Percentiles rank a stretch among this genome's conserved stretches.
Conservation (phyloP, 805 yeast species). For the Monosporozyma solicola region DNA sequence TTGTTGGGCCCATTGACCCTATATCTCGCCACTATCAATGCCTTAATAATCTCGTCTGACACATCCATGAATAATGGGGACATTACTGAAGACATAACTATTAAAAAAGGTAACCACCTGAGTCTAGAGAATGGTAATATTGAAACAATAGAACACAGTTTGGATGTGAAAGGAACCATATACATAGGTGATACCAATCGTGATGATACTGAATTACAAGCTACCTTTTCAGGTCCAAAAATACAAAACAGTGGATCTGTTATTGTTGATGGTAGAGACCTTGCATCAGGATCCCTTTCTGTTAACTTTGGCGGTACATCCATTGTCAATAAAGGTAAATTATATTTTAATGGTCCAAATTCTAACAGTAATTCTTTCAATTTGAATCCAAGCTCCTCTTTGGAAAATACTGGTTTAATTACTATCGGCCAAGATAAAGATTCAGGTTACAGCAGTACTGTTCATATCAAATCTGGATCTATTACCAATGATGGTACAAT, state of each 20-base stretch:
- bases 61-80: neutral
- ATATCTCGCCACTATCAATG: neutral
- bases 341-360: slow-evolving; percentile 8
- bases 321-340: slow-evolving; percentile 8
- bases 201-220: slow-evolving; percentile 4
- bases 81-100: slow-evolving; percentile 1
- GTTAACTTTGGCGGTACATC: slow-evolving; percentile 5
- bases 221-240: slow-evolving; percentile 3
- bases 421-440: slow-evolving; percentile 6
- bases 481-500: slow-evolving; percentile 11
- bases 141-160: slow-evolving; percentile 2
- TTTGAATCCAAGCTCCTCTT: slow-evolving; percentile 4
- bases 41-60: neutral
- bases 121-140: slow-evolving; percentile 7
- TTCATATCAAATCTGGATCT: neutral
- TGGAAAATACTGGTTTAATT: slow-evolving; percentile 9
- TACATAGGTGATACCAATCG: slow-evolving; percentile 8
- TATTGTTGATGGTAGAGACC: slow-evolving; percentile 10
- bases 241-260: slow-evolving; percentile 8
- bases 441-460: slow-evolving; percentile 1
- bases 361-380: slow-evolving; percentile 1
- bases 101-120: slow-evolving; percentile 6
- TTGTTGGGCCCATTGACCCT: neutral
- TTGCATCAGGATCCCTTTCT: slow-evolving; percentile 3
- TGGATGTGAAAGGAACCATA: slow-evolving; percentile 7